Conservation (phyloP, 306 rosid species). For the Castanospermum australe region DNA sequence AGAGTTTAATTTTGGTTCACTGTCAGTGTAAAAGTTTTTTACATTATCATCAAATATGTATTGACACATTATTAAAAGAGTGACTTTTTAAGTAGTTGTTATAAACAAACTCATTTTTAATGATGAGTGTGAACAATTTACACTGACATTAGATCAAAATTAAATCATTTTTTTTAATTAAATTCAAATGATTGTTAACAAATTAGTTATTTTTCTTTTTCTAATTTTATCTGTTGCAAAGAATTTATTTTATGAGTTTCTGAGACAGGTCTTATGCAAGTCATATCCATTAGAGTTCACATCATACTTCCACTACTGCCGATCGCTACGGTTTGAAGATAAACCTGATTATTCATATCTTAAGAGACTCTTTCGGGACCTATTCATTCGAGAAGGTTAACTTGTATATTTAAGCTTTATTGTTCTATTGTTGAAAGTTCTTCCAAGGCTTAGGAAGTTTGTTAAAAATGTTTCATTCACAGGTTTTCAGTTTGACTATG, state of each 20-base stretch:
- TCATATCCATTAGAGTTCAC: constrained; percentile 84
- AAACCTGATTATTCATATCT: constrained; percentile 95
- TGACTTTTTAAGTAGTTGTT: too few relatives aligned
- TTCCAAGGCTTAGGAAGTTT: constrained; percentile 1
- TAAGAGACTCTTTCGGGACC: constrained; percentile 93
- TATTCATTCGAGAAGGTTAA: constrained; percentile 94
- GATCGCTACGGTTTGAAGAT: constrained; percentile 92
- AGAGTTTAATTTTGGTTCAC: too few relatives aligned
- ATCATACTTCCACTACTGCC: constrained; percentile 92
- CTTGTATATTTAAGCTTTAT: constrained; percentile 6
- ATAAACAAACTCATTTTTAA: too few relatives aligned
- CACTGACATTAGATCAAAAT: too few relatives aligned
- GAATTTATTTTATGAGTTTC: constrained; percentile 17
- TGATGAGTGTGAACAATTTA: too few relatives aligned
- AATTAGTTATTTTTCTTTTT: neutral
- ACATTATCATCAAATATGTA: too few relatives aligned
- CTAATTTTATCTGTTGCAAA: constrained; percentile 13
- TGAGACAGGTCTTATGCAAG: constrained; percentile 77
- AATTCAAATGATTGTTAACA: neutral
- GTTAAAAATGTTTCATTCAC: constrained; percentile 29
- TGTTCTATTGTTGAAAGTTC: constrained; percentile 1
- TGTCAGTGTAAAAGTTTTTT: too few relatives aligned
- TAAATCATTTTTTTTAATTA: neutral
- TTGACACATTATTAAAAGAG: too few relatives aligned
- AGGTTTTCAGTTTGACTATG: constrained; percentile 98